Evolutionary conservation across 768 basidiomycete genomes (phyloP), one percentile per base, ranked within the genome.

Genomic region (Pholiota microspora): DNA sequence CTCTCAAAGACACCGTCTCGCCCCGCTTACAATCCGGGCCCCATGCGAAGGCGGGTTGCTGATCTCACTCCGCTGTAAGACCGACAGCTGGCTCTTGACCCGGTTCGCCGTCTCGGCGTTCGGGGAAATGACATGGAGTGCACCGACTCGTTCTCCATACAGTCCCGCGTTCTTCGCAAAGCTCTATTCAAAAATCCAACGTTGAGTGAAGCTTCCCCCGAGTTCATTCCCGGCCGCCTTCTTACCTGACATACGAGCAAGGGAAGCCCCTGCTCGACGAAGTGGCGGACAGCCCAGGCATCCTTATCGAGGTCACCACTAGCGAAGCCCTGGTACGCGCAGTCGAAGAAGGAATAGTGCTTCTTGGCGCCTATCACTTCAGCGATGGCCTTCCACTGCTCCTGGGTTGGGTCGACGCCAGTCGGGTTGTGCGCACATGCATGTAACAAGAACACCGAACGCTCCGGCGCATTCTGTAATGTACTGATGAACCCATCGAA

Each of bases 371-470:
- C 67, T 67, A 97, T 82, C 51, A 86, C 72, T 32, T 87, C 79
- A 34, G 89, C 89, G 62, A 98, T 81, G 54, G 75, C 69, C 57
- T 79, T 73, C 95, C 95, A 98, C 69, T 98, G 89, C 61, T 89
- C 92, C 44, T 68, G 69, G 29, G 92, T 94, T 6, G 94, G 95
- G 70, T 98, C 95, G 25, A 96, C 92, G 2, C 95, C 95, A 2
- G 96, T 98, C 7, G 94, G 95, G 67, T 98, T 98, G 71, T 98
- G 95, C 35, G 94, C 95, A 68, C 94, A 97, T 7, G 88, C 92
- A 66, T 98, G 95, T 36, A 99, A 72, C 58, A 99, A 74, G 72
- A 98, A 88, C 53, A 94, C 87, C 2, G 93, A 95, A 16, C 85
- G 82, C 9, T 78, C 71, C 5, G 89, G 84, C 1, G 92, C 92